Evolutionary conservation across 2,329 filamentous ascomycete species (phyloP).

Genomic region (Metarhizium anisopliae): DNA sequence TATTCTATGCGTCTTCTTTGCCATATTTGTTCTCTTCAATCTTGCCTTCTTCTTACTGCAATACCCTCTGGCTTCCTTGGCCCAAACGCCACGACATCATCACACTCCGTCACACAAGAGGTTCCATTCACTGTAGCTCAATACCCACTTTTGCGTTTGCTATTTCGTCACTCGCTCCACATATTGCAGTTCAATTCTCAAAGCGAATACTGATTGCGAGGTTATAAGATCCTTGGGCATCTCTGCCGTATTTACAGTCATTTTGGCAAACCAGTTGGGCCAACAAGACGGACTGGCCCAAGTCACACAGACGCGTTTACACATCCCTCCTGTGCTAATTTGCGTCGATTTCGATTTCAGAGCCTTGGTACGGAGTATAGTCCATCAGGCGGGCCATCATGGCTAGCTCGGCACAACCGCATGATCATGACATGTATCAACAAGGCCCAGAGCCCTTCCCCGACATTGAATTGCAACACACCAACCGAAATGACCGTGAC

Average conservation of each 20-base stretch:
- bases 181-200: too few relatives aligned
- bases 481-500: conserved; percentile 4
- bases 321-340: background rate
- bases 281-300: too few relatives aligned
- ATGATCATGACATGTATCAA: background rate
- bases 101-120: too few relatives aligned
- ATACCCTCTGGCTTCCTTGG: background rate
- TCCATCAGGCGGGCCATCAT: background rate
- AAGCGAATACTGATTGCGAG: too few relatives aligned
- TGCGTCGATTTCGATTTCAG: background rate
- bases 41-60: background rate
- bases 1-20: background rate
- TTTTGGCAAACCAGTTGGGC: too few relatives aligned
- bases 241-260: too few relatives aligned
- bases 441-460: conserved; percentile 3
- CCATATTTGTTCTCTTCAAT: background rate
- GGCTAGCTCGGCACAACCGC: conserved; percentile 2
- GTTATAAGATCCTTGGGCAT: too few relatives aligned
- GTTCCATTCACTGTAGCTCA: background rate
- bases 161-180: too few relatives aligned
- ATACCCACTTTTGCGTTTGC: background rate
- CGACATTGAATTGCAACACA: background rate
- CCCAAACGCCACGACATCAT: background rate
- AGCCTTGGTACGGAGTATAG: background rate
- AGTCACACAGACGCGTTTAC: background rate